Evolutionary conservation across 805 yeast species (phyloP), one percentile per base, ranked within the genome.

Genomic region (Millerago galiae): DNA sequence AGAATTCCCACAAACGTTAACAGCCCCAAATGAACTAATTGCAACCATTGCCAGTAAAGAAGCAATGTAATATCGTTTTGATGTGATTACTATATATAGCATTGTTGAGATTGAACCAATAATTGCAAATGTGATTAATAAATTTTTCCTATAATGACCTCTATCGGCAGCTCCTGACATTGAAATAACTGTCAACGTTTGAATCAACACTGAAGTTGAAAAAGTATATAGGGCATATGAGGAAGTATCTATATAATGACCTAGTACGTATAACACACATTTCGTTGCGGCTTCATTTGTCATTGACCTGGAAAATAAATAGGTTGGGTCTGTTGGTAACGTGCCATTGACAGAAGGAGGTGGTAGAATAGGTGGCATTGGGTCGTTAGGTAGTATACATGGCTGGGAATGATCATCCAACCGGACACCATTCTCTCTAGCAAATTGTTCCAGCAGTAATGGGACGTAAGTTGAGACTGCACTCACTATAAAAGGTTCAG

Each of bases 381-480:
- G 50, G 8, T 58, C 63, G n/a, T 51, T 50, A 8, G 56, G 55
- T 3, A 58, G 40, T 3, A 57, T 48, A 57, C 95, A 84, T 2
- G 80, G 79, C 11, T 72, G 65, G 2, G 72, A 44, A 47, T 75
- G 83, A 56, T 84, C 88, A 33, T 67, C 66, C 6, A 72, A 62
- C 44, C 71, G 56, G 8, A 85, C 91, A 21, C 88, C 91, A 55
- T 81, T 83, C 35, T 73, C 76, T 17, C 89, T 68, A 0, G 90
- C 95, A 46, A 80, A 71, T 51, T 80, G 83, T 47, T 84, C 89
- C 26, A 84, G 61, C 7, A 84, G 59, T 14, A 85, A 61, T 0
- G 93, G 93, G 6, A 84, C 81, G 57, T 82, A 85, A 0, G 91
- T 83, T 0, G 90, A 82, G 6, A 85, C 82, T 2, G 83, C 89